Conservation (phyloP, 177 flowering plant genomes). For the Viscum album region DNA sequence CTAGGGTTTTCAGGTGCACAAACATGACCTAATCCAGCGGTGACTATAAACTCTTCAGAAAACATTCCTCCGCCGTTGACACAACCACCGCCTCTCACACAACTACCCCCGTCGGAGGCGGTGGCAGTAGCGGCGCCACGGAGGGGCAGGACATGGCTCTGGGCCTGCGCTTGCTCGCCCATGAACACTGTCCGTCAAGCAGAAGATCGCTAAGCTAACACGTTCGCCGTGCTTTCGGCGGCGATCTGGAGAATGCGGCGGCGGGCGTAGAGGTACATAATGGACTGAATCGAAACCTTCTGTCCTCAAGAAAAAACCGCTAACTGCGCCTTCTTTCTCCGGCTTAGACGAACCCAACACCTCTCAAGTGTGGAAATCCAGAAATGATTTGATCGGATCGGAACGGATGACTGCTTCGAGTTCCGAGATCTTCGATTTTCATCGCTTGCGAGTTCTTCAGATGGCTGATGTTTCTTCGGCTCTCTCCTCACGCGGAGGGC, state of each 20-base stretch:
- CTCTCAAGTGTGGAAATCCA: no score
- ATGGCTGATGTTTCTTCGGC: no score
- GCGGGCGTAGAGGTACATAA: background rate
- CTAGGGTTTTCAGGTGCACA: conserved; percentile 23
- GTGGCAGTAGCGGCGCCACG: conserved; percentile 8
- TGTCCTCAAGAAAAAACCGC: background rate
- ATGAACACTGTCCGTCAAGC: background rate
- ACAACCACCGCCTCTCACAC: conserved; percentile 7
- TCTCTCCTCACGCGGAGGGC: no score
- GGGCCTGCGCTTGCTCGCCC: conserved; percentile 9
- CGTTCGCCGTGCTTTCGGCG: background rate
- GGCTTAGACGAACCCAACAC: no score
- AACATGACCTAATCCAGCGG: conserved; percentile 11
- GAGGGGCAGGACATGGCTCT: conserved; percentile 9
- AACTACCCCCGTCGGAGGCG: conserved; percentile 8
- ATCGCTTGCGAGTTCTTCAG: no score
- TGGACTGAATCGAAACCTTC: background rate
- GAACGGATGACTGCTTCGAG: no score
- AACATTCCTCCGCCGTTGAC: background rate
- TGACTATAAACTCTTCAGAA: background rate
- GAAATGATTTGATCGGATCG: no score
- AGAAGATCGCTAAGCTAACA: no score
- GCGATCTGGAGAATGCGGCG: background rate
- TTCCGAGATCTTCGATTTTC: no score
- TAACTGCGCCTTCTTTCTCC: no score